Conservation (phyloP, 805 yeast genomes). For the Debaryomyces castellii region DNA sequence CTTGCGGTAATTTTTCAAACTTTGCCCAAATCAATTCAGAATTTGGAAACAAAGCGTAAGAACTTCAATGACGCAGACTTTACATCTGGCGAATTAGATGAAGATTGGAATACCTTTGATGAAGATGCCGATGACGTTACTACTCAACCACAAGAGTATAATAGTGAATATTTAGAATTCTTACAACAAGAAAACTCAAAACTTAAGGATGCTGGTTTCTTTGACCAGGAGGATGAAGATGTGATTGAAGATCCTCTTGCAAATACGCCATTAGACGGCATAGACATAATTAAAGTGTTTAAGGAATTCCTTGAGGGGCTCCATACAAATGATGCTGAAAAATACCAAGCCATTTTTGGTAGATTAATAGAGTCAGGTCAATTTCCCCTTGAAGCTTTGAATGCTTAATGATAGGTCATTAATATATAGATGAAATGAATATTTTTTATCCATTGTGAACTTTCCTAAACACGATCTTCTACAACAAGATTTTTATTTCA, state of each 20-base stretch:
- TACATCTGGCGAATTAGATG: slow-evolving; percentile 8
- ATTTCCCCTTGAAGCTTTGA: not conserved
- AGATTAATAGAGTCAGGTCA: slow-evolving; percentile 8
- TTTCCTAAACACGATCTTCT: too few relatives aligned
- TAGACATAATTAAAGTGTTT: slow-evolving; percentile 67
- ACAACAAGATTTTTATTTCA: too few relatives aligned
- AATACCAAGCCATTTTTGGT: slow-evolving; percentile 48
- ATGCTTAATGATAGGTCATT: not conserved
- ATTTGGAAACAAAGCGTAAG: slow-evolving; percentile 61
- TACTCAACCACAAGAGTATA: slow-evolving; percentile 11
- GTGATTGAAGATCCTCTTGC: slow-evolving; percentile 73
- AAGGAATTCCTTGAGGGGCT: slow-evolving; percentile 52
- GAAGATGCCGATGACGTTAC: slow-evolving; percentile 8
- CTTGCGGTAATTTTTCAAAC: slow-evolving; percentile 54
- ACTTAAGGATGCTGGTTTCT: slow-evolving; percentile 16
- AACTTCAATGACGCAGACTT: slow-evolving; percentile 43
- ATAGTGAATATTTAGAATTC: slow-evolving; percentile 25
- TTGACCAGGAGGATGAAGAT: slow-evolving; percentile 60
- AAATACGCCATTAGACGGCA: slow-evolving; percentile 71
- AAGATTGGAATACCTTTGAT: slow-evolving; percentile 15
- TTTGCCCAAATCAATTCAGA: slow-evolving; percentile 70
- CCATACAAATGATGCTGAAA: slow-evolving; percentile 44
- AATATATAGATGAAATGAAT: too few relatives aligned
- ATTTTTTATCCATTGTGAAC: too few relatives aligned
- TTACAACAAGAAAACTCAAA: slow-evolving; percentile 21